phyloP scores from a whole-genome alignment of 371 early-diverging fungal species.

The Actinomortierella wolfii region DNA sequence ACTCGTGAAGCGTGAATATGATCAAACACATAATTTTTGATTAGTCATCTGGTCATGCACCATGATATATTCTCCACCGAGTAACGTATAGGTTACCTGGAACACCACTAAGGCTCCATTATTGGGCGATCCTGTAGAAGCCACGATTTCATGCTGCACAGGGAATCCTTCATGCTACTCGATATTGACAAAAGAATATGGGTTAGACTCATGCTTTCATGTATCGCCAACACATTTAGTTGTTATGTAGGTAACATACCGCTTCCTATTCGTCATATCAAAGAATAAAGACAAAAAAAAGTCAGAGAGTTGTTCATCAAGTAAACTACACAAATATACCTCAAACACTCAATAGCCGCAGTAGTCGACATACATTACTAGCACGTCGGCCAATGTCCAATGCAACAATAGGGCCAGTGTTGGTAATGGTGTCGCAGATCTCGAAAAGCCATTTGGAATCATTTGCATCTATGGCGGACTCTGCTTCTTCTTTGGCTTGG shows the following conservation, averaged over 20 bases:
- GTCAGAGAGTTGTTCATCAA: neutral
- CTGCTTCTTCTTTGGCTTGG: conserved; percentile 31
- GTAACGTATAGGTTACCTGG: too few species aligned
- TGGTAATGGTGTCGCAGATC: conserved; percentile 80
- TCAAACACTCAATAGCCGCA: neutral
- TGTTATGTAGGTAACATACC: conserved; percentile 29
- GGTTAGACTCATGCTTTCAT: too few species aligned
- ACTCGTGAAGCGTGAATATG: too few species aligned
- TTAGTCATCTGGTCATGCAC: too few species aligned
- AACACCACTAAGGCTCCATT: conserved; percentile 83
- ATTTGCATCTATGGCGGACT: conserved; percentile 37
- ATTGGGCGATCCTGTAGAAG: conserved; percentile 78
- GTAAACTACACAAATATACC: too few species aligned
- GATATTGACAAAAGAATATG: too few species aligned
- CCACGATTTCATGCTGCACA: conserved; percentile 80
- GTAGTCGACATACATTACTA: conserved; percentile 33
- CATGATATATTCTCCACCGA: too few species aligned
- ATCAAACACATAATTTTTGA: too few species aligned
- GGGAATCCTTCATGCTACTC: conserved; percentile 33
- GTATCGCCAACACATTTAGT: too few species aligned
- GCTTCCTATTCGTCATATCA: too few species aligned
- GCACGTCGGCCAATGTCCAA: conserved; percentile 75
- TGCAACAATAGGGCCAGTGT: conserved; percentile 80
- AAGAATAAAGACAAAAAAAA: neutral
- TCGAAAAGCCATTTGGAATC: conserved; percentile 57